Base-by-base conservation (phyloP, 176 grass and related monocot species). In the Oryza longistaminata region DNA sequence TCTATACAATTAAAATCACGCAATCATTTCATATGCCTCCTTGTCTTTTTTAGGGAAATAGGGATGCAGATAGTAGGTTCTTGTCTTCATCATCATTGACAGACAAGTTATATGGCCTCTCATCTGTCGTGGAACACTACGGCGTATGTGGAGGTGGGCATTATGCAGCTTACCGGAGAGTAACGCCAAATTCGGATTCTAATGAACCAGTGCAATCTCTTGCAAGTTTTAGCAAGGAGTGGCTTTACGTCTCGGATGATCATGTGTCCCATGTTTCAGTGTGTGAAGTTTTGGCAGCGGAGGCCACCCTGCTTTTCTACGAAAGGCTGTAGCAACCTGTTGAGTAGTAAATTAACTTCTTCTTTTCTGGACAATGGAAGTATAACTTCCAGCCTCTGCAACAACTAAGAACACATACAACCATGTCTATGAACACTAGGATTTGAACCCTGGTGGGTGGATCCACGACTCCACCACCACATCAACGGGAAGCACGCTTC, bases 281-380 rank as follows among this genome's bases (percentile, higher is more conserved):
- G 78, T 90, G 68, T 58, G 70, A 85, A 40, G 90, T 99, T 81
- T 85, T 99, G 68, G 78, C 81, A 60, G 93, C 91, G 9, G 88
- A 99, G 69, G 93, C 90, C 64, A 96, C 85, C 15, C 85, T 96
- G 12, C 93, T 96, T 86, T 99, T 99, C 85, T 99, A 99, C 14
- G 92, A 92, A 86, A 92, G 74, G 83, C 82, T 93, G 25, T 91
- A 94, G 24, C 35, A 44, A 33, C 26, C 50, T 77, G 19, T 64
- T 60, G 66, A 50, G 73, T 90, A 22, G 15, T 16, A 60, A 68
- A 75, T 80, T 35, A 64, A 49, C 10, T 48, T 43, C 5, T 42
- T 29, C 40, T 43, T 43, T 43, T 43, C 10, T 43, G 42, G 42
- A 43, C 42, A 11, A 43, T 10, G 7, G 42, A 43, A 42, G 40